Evolutionary conservation across 306 rosid species (phyloP).

Genomic region (Pueraria montana): DNA sequence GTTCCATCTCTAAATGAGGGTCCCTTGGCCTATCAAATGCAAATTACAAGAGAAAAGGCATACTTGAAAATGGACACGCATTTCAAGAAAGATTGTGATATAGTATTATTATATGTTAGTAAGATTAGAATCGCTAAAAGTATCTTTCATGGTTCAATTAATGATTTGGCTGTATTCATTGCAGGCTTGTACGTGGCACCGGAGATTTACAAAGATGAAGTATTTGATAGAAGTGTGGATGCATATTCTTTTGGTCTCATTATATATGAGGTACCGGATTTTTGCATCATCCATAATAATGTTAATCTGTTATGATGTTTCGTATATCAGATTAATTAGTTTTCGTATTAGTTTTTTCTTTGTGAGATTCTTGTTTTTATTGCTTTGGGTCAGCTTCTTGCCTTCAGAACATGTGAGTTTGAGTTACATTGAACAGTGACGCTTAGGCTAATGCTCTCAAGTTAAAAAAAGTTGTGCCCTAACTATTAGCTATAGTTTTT

Average conservation of each 20-base stretch:
- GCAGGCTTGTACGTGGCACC: slow-evolving; percentile 93
- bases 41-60: slow-evolving; percentile 27
- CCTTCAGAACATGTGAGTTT: slow-evolving; percentile 4
- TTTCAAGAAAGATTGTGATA: slow-evolving; percentile 31
- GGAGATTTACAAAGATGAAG: slow-evolving; percentile 80
- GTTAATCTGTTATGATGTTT: slow-evolving; percentile 44
- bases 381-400: slow-evolving; percentile 24
- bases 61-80: slow-evolving; percentile 9
- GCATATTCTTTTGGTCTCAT: slow-evolving; percentile 91
- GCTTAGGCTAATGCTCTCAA: slow-evolving; percentile 17
- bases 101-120: slow-evolving; percentile 13
- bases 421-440: background rate
- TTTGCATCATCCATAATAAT: slow-evolving; percentile 19
- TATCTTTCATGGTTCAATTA: slow-evolving; percentile 28
- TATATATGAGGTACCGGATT: slow-evolving; percentile 78
- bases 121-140: slow-evolving; percentile 25
- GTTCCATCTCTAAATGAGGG: background rate
- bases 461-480: background rate
- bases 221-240: slow-evolving; percentile 89
- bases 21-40: slow-evolving; percentile 34
- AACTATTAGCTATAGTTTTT: slow-evolving; percentile 19
- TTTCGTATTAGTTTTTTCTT: slow-evolving; percentile 21
- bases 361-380: slow-evolving; percentile 37
- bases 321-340: slow-evolving; percentile 5
- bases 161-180: slow-evolving; percentile 49